Base-by-base conservation (phyloP, 2,329 filamentous ascomycete genomes). In the Macroventuria anomochaeta region DNA sequence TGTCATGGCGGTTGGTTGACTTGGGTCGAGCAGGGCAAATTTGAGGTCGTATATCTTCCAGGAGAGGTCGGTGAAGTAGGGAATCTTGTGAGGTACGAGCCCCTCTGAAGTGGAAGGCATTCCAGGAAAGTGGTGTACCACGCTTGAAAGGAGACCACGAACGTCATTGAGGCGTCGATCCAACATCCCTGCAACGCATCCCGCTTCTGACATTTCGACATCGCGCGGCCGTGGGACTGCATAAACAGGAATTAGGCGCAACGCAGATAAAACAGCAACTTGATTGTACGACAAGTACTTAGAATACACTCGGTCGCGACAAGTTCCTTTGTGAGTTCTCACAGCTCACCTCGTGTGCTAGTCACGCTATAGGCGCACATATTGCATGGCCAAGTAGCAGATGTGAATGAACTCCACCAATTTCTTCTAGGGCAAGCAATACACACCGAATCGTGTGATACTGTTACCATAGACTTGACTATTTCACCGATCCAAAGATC, bases 111-210 rank as follows among this genome's bases (percentile, higher is more conserved):
- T 47, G 42, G 42, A 46, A 38, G 53, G 53, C 62, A 70, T 61
- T 51, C 58, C 47, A 63, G 61, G 63, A 68, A 67, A 56, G 52
- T 65, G 65, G 53, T 64, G 58, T 55, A 61, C 65, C 64, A 66
- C 65, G 58, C 61, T 64, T 55, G 50, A 37, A 52, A 53, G 42
- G 44, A 56, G 56, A 56, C 42, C 50, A 46, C 51, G 36, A 61
- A 71, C 69, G 69, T 70, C 68, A 71, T 70, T 52, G 58, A 51
- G 57, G 63, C 59, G 47, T 47, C 53, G 57, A 59, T 51, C 41
- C 5, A n/a, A 42, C 34, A 65, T 62, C 58, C 63, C 52, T 63
- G 65, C 53, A 48, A 39, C 64, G 50, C 61, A 67, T 67, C 65
- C 51, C 33, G 43, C 51, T 41, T 50, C 51, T 40, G 44, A 49